These are phyloP conservation scores for Skeletonema potamos DNA, from an alignment of 108 stramenopile species.

Conservation along the genomic window DNA sequence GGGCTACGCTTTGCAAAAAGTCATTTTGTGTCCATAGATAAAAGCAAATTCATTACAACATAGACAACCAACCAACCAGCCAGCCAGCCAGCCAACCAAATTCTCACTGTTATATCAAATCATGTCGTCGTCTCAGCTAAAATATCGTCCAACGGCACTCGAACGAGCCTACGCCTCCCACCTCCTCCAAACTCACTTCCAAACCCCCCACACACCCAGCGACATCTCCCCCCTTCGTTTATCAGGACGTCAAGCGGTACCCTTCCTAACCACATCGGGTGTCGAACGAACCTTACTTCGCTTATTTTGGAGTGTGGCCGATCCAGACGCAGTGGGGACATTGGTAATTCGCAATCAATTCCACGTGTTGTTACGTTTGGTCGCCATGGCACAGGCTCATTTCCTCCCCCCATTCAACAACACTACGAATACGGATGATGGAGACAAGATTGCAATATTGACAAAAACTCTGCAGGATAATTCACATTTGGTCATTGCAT, in stretches of 20 bases:
- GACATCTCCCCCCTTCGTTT: conserved; percentile 34
- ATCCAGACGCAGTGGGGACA: conserved; percentile 57
- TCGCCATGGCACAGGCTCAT: conserved; percentile 64
- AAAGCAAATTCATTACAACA: no score
- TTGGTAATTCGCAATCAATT: conserved; percentile 51
- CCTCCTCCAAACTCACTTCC: conserved; percentile 51
- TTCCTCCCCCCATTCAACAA: conserved; percentile 18
- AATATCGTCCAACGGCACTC: conserved; percentile 53
- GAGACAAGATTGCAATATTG: neutral
- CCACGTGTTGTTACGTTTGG: conserved; percentile 47
- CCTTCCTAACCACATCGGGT: conserved; percentile 57
- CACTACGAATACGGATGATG: neutral
- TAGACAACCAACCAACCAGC: no score
- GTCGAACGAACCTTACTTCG: conserved; percentile 56
- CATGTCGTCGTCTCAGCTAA: neutral
- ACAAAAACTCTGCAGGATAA: conserved; percentile 10
- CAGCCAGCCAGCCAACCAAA: no score
- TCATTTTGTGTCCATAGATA: no score
- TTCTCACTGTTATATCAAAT: no score
- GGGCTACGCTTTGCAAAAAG: no score
- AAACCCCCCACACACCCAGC: conserved; percentile 13
- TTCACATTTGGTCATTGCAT: conserved; percentile 15
- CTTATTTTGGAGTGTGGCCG: conserved; percentile 54
- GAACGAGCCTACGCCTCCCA: conserved; percentile 63
- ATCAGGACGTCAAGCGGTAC: conserved; percentile 60